Conservation (phyloP, 2,329 filamentous ascomycete genomes). For the Fusarium annulatum region DNA sequence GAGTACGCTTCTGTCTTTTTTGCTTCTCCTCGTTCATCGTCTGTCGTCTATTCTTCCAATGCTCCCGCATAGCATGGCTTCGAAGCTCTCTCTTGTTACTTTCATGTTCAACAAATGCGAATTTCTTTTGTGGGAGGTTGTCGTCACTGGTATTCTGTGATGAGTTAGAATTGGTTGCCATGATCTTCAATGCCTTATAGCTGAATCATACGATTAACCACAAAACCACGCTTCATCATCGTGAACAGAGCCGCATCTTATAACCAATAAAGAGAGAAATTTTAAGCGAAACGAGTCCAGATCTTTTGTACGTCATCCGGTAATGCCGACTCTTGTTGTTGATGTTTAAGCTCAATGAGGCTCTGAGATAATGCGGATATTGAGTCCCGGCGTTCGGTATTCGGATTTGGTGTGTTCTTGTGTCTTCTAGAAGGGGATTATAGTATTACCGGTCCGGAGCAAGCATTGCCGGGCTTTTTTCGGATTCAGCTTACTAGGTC, state of each 20-base stretch:
- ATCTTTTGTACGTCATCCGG: neutral
- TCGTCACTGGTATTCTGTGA: neutral
- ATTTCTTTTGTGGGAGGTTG: neutral
- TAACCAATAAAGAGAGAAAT: neutral
- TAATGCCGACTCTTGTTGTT: neutral
- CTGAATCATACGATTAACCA: neutral
- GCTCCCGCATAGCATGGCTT: conserved; percentile 53
- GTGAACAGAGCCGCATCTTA: neutral
- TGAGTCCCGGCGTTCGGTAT: neutral
- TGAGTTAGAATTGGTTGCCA: neutral
- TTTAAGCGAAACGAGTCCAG: neutral
- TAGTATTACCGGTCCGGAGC: neutral
- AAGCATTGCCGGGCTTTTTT: neutral
- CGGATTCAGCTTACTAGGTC: neutral
- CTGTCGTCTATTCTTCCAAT: conserved; percentile 49
- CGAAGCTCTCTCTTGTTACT: neutral
- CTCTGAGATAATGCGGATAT: neutral
- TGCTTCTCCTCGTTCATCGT: conserved; percentile 8
- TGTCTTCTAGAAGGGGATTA: neutral
- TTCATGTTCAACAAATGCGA: neutral
- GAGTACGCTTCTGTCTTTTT: conserved; percentile 17
- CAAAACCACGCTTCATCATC: neutral
- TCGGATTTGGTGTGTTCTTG: neutral
- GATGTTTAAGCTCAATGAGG: neutral
- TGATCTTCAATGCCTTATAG: neutral